phyloP scores from a whole-genome alignment of 2,329 filamentous ascomycete species.

The Neocatenulostroma microsporum region DNA sequence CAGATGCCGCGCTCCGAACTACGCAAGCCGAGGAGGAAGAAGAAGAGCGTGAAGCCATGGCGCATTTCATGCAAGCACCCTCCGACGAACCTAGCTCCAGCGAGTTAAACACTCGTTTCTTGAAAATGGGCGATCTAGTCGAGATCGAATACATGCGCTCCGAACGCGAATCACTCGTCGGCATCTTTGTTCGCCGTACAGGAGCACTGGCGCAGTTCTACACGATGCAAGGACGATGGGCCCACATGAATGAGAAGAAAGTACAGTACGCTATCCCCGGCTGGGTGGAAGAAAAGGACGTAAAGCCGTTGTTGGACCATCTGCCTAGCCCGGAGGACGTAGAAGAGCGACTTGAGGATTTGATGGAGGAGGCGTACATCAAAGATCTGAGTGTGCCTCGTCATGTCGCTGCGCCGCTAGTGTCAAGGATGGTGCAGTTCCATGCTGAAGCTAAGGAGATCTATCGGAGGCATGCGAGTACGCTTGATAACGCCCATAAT shows the following conservation, averaged over 20 bases:
- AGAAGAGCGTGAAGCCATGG: constrained; percentile 17
- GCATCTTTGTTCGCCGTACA: constrained; percentile 38
- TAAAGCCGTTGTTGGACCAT: constrained; percentile 44
- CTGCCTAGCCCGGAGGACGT: constrained; percentile 39
- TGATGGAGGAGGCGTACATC: constrained; percentile 30
- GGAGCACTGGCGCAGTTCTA: constrained; percentile 42
- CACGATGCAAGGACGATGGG: constrained; percentile 44
- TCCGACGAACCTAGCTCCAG: constrained; percentile 26
- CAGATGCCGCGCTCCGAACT: constrained; percentile 12
- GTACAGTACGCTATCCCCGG: constrained; percentile 44
- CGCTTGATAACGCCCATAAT: constrained; percentile 44
- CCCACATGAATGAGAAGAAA: constrained; percentile 29
- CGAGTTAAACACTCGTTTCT: constrained; percentile 30
- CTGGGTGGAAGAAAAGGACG: constrained; percentile 39
- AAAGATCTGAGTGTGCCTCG: constrained; percentile 39
- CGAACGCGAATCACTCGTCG: constrained; percentile 37
- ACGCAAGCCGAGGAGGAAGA: constrained; percentile 18
- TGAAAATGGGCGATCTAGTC: constrained; percentile 43
- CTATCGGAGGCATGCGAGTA: constrained; percentile 40
- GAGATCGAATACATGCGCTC: constrained; percentile 32
- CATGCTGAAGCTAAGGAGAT: constrained; percentile 38
- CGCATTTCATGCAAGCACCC: constrained; percentile 12
- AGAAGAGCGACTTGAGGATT: constrained; percentile 17
- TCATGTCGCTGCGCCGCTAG: constrained; percentile 37
- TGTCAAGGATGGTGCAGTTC: constrained; percentile 38